phyloP scores from a whole-genome alignment of 116 monocot genomes.

The Iris pallida region DNA sequence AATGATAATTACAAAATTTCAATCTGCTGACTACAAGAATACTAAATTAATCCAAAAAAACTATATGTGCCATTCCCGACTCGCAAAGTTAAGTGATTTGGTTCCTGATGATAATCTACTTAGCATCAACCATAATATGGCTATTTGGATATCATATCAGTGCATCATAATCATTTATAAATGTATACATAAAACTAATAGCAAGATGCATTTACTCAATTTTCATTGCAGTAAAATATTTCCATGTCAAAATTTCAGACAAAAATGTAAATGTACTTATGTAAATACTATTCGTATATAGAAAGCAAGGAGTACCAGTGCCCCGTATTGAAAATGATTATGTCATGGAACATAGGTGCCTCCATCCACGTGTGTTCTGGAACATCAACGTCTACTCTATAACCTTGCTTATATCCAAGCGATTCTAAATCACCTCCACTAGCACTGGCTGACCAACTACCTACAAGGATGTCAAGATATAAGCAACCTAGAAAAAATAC shows the following conservation, averaged over 20 bases:
- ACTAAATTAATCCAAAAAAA: too few species aligned
- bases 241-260: not conserved
- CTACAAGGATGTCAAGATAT: not conserved
- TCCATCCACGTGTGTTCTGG: constrained; percentile 75
- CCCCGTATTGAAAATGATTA: constrained; percentile 90
- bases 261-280: not conserved
- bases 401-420: constrained; percentile 82
- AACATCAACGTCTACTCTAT: constrained; percentile 87
- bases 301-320: constrained; percentile 65
- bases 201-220: too few species aligned
- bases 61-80: too few species aligned
- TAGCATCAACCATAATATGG: too few species aligned
- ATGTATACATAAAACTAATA: too few species aligned
- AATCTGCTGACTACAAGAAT: too few species aligned
- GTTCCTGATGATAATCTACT: too few species aligned
- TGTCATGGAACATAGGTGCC: constrained; percentile 71
- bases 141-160: too few species aligned
- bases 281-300: not conserved
- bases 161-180: too few species aligned
- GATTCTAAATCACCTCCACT: constrained; percentile 66
- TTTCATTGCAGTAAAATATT: too few species aligned
- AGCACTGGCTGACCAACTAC: constrained; percentile 71
- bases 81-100: too few species aligned
- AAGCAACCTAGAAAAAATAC: not conserved
- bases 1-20: too few species aligned